Evolutionary conservation across 2,329 filamentous ascomycete genomes (phyloP).

Genomic region (Fusarium sacchari): DNA sequence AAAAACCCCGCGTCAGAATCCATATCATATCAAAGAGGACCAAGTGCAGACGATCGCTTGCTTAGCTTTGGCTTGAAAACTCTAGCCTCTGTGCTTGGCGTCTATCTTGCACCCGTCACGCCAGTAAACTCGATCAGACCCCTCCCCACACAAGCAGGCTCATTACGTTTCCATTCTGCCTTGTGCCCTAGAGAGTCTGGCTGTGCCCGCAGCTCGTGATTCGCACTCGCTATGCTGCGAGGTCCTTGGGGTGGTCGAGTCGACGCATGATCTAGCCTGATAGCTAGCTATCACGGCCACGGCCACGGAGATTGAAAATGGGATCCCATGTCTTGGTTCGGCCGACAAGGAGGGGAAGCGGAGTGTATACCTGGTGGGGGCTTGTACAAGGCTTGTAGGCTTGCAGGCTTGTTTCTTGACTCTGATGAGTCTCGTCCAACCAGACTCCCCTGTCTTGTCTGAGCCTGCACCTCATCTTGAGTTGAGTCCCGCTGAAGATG

Average conservation of each 20-base stretch:
- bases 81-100: conserved; percentile 22
- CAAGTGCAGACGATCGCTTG: conserved; percentile 33
- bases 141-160: conserved; percentile 24
- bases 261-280: neutral
- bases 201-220: conserved; percentile 8
- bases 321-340: conserved; percentile 32
- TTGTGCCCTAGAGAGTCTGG: neutral
- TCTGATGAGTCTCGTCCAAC: conserved; percentile 17
- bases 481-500: conserved; percentile 31
- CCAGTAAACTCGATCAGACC: conserved; percentile 10
- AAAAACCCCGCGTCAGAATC: conserved; percentile 33
- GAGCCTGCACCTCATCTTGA: conserved; percentile 35
- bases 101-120: conserved; percentile 24
- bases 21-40: conserved; percentile 24
- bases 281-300: neutral
- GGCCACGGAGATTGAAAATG: conserved; percentile 22
- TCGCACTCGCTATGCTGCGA: neutral
- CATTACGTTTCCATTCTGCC: conserved; percentile 35
- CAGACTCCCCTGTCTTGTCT: conserved; percentile 12
- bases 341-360: conserved; percentile 33
- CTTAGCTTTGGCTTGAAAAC: conserved; percentile 29
- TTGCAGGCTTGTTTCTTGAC: conserved; percentile 5
- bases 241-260: neutral
- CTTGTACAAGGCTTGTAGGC: too few species aligned
- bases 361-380: conserved; percentile 26